These are phyloP conservation scores for Ceratocystis harringtonii DNA, from an alignment of 2,329 filamentous ascomycete species.

Conservation along the genomic window DNA sequence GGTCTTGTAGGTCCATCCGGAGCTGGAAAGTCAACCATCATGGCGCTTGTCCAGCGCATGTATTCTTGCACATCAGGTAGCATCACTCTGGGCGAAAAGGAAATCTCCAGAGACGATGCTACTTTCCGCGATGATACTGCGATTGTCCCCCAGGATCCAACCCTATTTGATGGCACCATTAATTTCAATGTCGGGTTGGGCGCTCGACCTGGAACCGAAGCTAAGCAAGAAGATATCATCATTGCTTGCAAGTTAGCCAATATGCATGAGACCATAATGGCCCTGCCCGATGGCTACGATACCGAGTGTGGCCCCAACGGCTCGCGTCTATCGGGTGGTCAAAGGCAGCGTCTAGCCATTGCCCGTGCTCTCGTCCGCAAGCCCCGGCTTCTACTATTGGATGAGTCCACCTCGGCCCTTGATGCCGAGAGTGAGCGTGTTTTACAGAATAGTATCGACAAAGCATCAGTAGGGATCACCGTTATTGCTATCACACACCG, in stretches of 20 bases:
- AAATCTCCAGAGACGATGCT: constrained; percentile 31
- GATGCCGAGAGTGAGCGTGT: constrained; percentile 54
- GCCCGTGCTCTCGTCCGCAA: constrained; percentile 59
- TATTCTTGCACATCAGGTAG: constrained; percentile 30
- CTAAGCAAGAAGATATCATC: constrained; percentile 45
- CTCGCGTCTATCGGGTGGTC: constrained; percentile 60
- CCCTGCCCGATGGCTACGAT: constrained; percentile 49
- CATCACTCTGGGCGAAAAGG: constrained; percentile 31
- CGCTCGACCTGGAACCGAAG: constrained; percentile 37
- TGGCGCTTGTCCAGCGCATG: constrained; percentile 39
- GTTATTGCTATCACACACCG: constrained; percentile 45
- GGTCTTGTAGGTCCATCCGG: constrained; percentile 52
- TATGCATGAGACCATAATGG: constrained; percentile 52
- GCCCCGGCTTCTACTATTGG: constrained; percentile 59
- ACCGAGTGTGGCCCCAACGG: constrained; percentile 58
- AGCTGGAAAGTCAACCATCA: constrained; percentile 51
- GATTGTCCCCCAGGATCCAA: constrained; percentile 42
- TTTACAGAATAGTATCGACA: constrained; percentile 52
- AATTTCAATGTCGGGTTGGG: constrained; percentile 42
- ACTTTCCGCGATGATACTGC: constrained; percentile 38
- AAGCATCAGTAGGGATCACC: constrained; percentile 37
- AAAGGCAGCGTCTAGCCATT: constrained; percentile 64
- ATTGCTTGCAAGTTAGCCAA: constrained; percentile 53
- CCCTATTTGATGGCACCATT: constrained; percentile 42
- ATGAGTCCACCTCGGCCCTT: constrained; percentile 68